Evolutionary conservation across 805 yeast species (phyloP).

Genomic region (Candida hungchunana): DNA sequence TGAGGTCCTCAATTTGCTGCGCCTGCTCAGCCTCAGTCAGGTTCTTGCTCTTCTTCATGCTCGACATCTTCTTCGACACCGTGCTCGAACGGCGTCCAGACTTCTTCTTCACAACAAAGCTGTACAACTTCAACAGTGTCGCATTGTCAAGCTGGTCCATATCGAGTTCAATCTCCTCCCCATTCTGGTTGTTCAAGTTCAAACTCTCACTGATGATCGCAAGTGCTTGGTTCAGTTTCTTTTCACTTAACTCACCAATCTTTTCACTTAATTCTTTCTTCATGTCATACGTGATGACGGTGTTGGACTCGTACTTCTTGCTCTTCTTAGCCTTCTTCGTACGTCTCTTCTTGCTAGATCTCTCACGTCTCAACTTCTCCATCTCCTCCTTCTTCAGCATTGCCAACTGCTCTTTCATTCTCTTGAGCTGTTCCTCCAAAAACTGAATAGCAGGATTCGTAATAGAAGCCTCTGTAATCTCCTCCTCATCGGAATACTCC

Average conservation of each 20-base stretch:
- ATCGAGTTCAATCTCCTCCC: slow-evolving; percentile 95
- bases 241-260: slow-evolving; percentile 72
- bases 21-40: slow-evolving; percentile 63
- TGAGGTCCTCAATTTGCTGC: slow-evolving; percentile 64
- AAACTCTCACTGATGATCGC: slow-evolving; percentile 77
- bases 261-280: slow-evolving; percentile 88
- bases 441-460: slow-evolving; percentile 88
- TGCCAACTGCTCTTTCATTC: slow-evolving; percentile 82
- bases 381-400: slow-evolving; percentile 76
- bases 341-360: slow-evolving; percentile 42
- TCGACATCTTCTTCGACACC: slow-evolving; percentile 25
- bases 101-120: slow-evolving; percentile 62
- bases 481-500: slow-evolving; percentile 38
- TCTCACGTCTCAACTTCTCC: slow-evolving; percentile 61
- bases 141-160: slow-evolving; percentile 87
- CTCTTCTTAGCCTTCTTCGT: slow-evolving; percentile 31
- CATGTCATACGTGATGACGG: slow-evolving; percentile 85
- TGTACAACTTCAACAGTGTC: slow-evolving; percentile 79
- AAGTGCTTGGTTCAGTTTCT: slow-evolving; percentile 77
- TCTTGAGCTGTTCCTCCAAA: slow-evolving; percentile 77
- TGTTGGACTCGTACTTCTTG: slow-evolving; percentile 23
- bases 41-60: slow-evolving; percentile 52
- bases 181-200: slow-evolving; percentile 52
- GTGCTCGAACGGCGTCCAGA: slow-evolving; percentile 7
- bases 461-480: slow-evolving; percentile 55